phyloP scores from a whole-genome alignment of 306 rosid species.

The Cicer cuneatum region DNA sequence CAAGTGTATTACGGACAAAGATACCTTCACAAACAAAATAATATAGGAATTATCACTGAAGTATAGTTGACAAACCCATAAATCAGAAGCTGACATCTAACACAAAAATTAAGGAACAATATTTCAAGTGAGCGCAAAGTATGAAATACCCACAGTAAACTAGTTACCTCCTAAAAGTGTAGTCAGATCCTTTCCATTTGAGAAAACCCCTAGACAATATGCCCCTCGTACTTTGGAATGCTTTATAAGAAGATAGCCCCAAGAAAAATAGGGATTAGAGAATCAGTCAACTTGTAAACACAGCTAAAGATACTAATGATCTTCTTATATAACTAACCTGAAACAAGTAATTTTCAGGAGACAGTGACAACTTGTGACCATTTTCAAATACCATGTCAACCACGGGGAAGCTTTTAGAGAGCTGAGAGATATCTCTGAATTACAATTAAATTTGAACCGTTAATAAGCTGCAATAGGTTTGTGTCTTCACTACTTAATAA shows the following conservation, averaged over 20 bases:
- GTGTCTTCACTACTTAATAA: conserved; percentile 32
- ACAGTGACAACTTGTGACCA: conserved; percentile 72
- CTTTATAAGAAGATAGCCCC: conserved; percentile 55
- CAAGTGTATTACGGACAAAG: conserved; percentile 90
- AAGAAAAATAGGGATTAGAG: conserved; percentile 39
- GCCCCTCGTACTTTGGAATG: conserved; percentile 91
- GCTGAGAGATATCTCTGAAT: conserved; percentile 69
- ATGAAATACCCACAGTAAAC: conserved; percentile 32
- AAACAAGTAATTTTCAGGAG: conserved; percentile 97
- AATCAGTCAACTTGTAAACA: conserved; percentile 36
- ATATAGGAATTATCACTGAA: conserved; percentile 14
- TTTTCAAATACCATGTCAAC: conserved; percentile 92
- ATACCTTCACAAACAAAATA: conserved; percentile 61
- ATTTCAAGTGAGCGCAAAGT: conserved; percentile 1
- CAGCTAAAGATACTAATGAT: conserved; percentile 32
- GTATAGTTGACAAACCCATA: conserved; percentile 28
- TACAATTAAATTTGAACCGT: conserved; percentile 43
- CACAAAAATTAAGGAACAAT: conserved; percentile 33
- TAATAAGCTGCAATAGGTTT: conserved; percentile 35
- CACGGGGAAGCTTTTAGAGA: conserved; percentile 70
- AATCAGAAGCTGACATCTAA: conserved; percentile 19
- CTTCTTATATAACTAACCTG: conserved; percentile 60
- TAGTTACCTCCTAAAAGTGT: conserved; percentile 94
- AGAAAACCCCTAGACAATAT: conserved; percentile 90
- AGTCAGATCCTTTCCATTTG: conserved; percentile 84